These are phyloP conservation scores for Serendipita sp. DNA, from an alignment of 768 basidiomycete genomes.

Conservation along the genomic window DNA sequence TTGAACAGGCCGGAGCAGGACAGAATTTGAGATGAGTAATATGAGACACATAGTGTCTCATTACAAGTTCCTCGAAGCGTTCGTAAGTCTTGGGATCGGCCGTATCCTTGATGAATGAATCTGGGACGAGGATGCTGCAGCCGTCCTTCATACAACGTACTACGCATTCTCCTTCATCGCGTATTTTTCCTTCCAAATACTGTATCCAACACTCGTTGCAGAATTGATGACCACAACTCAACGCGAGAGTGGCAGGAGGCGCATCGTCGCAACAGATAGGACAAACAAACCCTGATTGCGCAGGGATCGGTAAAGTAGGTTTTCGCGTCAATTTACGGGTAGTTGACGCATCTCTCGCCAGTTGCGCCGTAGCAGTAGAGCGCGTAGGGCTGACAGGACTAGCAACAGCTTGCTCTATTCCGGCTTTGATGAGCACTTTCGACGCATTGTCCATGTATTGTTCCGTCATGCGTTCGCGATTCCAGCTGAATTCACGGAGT, in stretches of 20 bases:
- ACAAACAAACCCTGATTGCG: slow-evolving; percentile 39
- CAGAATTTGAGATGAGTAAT: slow-evolving; percentile 79
- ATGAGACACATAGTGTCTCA: slow-evolving; percentile 79
- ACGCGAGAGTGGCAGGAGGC: slow-evolving; percentile 40
- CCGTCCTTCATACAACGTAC: slow-evolving; percentile 71
- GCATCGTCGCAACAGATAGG: slow-evolving; percentile 85
- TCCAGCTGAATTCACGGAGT: slow-evolving; percentile 78
- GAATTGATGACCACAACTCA: slow-evolving; percentile 73
- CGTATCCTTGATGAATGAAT: slow-evolving; percentile 40
- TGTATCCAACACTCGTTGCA: slow-evolving; percentile 73
- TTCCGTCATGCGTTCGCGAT: slow-evolving; percentile 89
- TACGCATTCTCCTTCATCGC: slow-evolving; percentile 57
- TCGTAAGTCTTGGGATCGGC: slow-evolving; percentile 36
- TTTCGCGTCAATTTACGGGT: slow-evolving; percentile 19
- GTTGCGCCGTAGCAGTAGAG: slow-evolving; percentile 20
- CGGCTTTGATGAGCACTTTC: slow-evolving; percentile 55
- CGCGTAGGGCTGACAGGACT: slow-evolving; percentile 26
- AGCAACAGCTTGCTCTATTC: slow-evolving; percentile 24
- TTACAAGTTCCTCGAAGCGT: slow-evolving; percentile 75
- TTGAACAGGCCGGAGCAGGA: slow-evolving; percentile 85
- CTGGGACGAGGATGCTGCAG: slow-evolving; percentile 49
- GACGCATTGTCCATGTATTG: slow-evolving; percentile 90
- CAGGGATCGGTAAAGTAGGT: slow-evolving; percentile 10
- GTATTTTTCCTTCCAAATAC: slow-evolving; percentile 65
- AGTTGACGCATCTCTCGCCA: slow-evolving; percentile 22